Evolutionary conservation across 1,284 basidiomycete genomes (phyloP).

Genomic region (Fomes fomentarius): DNA sequence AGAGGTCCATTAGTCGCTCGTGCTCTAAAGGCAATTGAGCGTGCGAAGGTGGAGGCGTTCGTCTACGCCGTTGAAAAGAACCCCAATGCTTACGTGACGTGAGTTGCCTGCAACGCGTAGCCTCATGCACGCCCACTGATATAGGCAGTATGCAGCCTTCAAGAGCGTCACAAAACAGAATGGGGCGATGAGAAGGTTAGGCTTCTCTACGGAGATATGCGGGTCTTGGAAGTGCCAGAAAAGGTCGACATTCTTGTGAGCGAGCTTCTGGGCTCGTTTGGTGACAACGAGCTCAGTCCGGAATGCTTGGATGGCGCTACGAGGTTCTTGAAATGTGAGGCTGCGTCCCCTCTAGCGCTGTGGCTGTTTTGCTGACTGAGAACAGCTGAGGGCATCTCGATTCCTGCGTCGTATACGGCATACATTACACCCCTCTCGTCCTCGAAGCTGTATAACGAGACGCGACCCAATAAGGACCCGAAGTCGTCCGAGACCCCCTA

Average conservation of each 20-base stretch:
- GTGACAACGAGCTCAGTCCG: slow-evolving; percentile 98
- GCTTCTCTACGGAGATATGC: slow-evolving; percentile 94
- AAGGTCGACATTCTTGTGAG: slow-evolving; percentile 93
- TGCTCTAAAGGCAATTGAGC: slow-evolving; percentile 77
- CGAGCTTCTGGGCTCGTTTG: slow-evolving; percentile 96
- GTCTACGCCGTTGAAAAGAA: slow-evolving; percentile 98
- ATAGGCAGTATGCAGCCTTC: slow-evolving; percentile 56
- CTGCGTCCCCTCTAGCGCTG: background rate
- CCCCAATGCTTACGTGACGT: slow-evolving; percentile 92
- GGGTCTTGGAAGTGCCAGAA: slow-evolving; percentile 79
- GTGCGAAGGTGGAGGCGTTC: slow-evolving; percentile 66
- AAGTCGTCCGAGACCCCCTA: slow-evolving; percentile 90
- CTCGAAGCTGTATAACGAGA: slow-evolving; percentile 89
- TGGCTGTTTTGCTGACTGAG: background rate
- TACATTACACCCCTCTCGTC: slow-evolving; percentile 94
- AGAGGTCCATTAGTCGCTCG: slow-evolving; percentile 93
- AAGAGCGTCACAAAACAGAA: slow-evolving; percentile 78
- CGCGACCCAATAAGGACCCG: slow-evolving; percentile 61
- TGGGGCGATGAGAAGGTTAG: slow-evolving; percentile 81
- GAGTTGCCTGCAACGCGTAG: slow-evolving; percentile 37
- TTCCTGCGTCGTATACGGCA: slow-evolving; percentile 94
- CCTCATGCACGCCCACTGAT: slow-evolving; percentile 17
- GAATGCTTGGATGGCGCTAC: slow-evolving; percentile 97
- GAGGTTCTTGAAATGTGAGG: slow-evolving; percentile 86
- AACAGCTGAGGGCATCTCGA: slow-evolving; percentile 89